These are phyloP conservation scores for Penicillium sp. DNA, from an alignment of 2,329 filamentous ascomycete genomes.

Conservation along the genomic window DNA sequence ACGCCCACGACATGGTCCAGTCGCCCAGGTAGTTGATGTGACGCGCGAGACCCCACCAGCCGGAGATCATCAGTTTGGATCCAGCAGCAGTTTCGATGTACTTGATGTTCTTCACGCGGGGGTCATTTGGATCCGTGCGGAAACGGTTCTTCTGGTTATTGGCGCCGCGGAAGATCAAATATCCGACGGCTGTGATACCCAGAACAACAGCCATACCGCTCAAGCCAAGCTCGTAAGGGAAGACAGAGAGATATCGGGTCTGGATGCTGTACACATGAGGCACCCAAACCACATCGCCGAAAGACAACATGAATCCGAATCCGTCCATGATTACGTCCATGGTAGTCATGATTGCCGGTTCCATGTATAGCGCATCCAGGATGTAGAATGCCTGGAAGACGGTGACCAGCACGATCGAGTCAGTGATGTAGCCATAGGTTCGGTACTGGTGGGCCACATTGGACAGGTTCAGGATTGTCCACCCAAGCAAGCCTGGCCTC, in stretches of 20 bases:
- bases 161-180: constrained; percentile 86
- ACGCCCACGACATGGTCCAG: constrained; percentile 91
- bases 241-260: constrained; percentile 76
- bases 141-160: constrained; percentile 96
- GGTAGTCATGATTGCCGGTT: constrained; percentile 83
- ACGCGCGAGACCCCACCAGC: constrained; percentile 89
- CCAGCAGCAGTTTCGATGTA: constrained; percentile 83
- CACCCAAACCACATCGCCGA: constrained; percentile 90
- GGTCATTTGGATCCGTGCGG: constrained; percentile 80
- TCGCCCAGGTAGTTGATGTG: constrained; percentile 97
- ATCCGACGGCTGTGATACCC: constrained; percentile 68
- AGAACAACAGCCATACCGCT: constrained; percentile 63
- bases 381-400: constrained; percentile 77
- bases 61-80: constrained; percentile 74
- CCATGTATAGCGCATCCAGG: constrained; percentile 81
- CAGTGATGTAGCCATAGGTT: constrained; percentile 76
- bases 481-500: constrained; percentile 86
- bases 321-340: constrained; percentile 93
- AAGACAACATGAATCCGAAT: constrained; percentile 92
- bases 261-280: constrained; percentile 86
- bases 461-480: constrained; percentile 79
- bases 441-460: constrained; percentile 87
- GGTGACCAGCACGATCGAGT: constrained; percentile 79
- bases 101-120: constrained; percentile 72
- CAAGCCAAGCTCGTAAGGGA: constrained; percentile 75